Evolutionary conservation across 1,139 yeast genomes (phyloP), one percentile per base, ranked within the genome.

Genomic region (Hemisphaericaspora xylofermentans): DNA sequence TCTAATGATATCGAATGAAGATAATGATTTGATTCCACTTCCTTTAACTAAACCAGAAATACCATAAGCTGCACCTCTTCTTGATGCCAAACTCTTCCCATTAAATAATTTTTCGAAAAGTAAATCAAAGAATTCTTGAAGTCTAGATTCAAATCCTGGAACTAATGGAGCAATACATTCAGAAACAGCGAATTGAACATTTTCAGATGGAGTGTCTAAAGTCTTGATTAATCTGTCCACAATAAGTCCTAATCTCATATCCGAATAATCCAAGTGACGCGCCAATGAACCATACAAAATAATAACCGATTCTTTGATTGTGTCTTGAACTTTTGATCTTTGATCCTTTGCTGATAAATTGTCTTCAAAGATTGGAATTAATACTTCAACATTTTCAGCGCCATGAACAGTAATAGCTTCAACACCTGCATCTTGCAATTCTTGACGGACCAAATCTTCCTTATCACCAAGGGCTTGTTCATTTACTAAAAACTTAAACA

Each of bases 41-140:
- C 99, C 98, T 57, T 88, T 85, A 10, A 87, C 94, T 36, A 93
- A 66, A 47, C 98, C 98, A 8, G 98, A 87, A 51, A 93, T 76
- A 63, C 98, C 98, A 64, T 87, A 89, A 1, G 98, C 98, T 1
- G 96, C 94, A 56, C 98, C 99, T 51, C 93, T 78, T 59, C 96
- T 79, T 13, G 75, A 69, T 0, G 84, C 80, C 36, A 74, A 61
- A 2, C 71, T 63, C 7, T 75, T 73, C 4, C 70, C 69, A 21
- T 66, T 66, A 53, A 84, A 81, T 27, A 91, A 68, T 49, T 76
- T 79, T 3, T 70, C 75, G 54, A 87, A 75, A 40, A 89, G 66
- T 4, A 57, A 50, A 35, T 82, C 84, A 45, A 88, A 64, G 49
- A 84, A 80, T 0, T 64, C 61, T 31, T 73, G 72, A 28, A 83